Percentiles rank a stretch among this genome's conserved stretches.
These are phyloP conservation scores for Carnegiea gigantea DNA, from an alignment of 179 eudicot species.

Conservation along the genomic window DNA sequence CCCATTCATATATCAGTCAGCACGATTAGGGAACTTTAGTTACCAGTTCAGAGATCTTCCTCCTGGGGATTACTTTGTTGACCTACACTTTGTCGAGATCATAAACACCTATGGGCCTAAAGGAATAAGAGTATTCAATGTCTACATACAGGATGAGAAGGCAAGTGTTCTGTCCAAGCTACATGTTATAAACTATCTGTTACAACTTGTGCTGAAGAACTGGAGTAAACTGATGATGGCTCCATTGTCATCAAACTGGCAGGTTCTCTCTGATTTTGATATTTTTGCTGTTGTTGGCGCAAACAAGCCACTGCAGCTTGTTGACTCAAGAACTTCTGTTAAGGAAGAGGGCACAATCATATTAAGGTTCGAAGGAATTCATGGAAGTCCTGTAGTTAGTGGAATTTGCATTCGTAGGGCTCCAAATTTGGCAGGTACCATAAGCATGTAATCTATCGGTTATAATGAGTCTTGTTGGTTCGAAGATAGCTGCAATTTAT, in stretches of 20 bases:
- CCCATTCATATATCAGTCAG: slow-evolving; percentile 71
- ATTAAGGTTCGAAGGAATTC: slow-evolving; percentile 76
- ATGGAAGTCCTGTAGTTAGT: slow-evolving; percentile 71
- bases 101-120: slow-evolving; percentile 75
- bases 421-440: slow-evolving; percentile 54
- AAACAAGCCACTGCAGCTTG: slow-evolving; percentile 76
- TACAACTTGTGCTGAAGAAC: not conserved
- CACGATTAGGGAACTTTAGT: slow-evolving; percentile 67
- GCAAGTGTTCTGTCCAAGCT: slow-evolving; percentile 38
- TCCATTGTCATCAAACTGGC: slow-evolving; percentile 27
- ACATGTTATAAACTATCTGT: not conserved
- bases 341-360: slow-evolving; percentile 56
- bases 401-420: slow-evolving; percentile 88
- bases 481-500: too few species aligned
- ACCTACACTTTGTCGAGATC: slow-evolving; percentile 90
- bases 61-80: slow-evolving; percentile 75
- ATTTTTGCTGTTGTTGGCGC: slow-evolving; percentile 88
- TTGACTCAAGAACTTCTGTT: slow-evolving; percentile 60
- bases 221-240: slow-evolving; percentile 6
- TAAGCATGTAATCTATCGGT: not conserved
- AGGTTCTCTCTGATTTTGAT: slow-evolving; percentile 85
- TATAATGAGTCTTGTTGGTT: not conserved
- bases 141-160: slow-evolving; percentile 84
- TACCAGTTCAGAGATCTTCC: slow-evolving; percentile 58
- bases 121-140: slow-evolving; percentile 86